phyloP scores from a whole-genome alignment of 2,329 filamentous ascomycete genomes.

The Dactylonectria macrodidyma region DNA sequence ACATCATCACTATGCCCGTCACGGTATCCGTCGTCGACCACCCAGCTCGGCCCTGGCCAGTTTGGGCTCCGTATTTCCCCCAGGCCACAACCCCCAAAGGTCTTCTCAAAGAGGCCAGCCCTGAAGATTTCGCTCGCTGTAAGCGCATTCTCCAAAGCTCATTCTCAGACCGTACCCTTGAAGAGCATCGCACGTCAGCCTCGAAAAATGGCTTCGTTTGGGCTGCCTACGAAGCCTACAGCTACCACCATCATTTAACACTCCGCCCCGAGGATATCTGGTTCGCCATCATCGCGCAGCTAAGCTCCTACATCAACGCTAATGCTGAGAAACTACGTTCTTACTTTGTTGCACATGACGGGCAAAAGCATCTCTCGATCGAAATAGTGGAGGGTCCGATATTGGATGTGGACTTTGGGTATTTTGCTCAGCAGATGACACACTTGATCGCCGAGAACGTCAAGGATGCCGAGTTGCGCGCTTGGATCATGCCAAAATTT shows the following conservation, averaged over 20 bases:
- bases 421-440: conserved; percentile 55
- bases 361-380: conserved; percentile 40
- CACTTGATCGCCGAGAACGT: conserved; percentile 58
- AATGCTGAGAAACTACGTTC: conserved; percentile 61
- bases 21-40: conserved; percentile 8
- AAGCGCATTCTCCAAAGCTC: conserved; percentile 13
- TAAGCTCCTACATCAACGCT: conserved; percentile 62
- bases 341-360: conserved; percentile 60
- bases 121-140: neutral
- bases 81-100: neutral
- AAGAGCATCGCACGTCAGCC: conserved; percentile 6
- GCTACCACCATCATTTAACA: conserved; percentile 59
- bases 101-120: conserved; percentile 1
- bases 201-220: conserved; percentile 57
- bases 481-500: conserved; percentile 68
- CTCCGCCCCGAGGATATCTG: conserved; percentile 69
- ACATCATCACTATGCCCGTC: conserved; percentile 12
- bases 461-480: conserved; percentile 55
- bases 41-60: conserved; percentile 2
- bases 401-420: conserved; percentile 34
- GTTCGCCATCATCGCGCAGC: conserved; percentile 65
- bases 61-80: no score
- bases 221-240: conserved; percentile 58
- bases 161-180: neutral
- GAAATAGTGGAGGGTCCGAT: neutral